Base-by-base conservation (phyloP, 495 filamentous ascomycete genomes). In the Penicillium turbatum region DNA sequence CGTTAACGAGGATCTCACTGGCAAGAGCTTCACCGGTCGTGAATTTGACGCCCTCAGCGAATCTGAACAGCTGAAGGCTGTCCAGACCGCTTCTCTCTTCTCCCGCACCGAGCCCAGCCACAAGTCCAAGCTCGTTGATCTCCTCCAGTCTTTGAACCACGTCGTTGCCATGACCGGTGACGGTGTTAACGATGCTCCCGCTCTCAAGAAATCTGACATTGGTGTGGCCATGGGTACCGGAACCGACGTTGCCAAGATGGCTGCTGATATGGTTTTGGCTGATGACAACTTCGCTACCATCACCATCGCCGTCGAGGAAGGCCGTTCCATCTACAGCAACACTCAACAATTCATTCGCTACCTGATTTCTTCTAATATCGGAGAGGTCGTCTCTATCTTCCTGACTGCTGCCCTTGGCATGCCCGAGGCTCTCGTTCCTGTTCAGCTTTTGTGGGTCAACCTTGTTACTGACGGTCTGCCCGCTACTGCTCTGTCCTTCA, bases 161-260 rank as follows among this genome's bases (percentile, higher is more conserved):
- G 95, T 99, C 26, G 95, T 99, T 54, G 95, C 95, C 56, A 99
- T 99, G 95, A 99, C 95, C 54, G 95, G 95, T 60, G 95, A 99
- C 68, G 95, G 95, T 67, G 95, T 99, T 70, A 99, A 99, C 65
- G 95, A 99, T 75, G 95, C 95, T 1, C 95, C 95, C 36, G 95
- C 95, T 15, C 79, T 99, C 62, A 99, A 99, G 82, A 97, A 96
- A 72, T 86, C 93, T 5, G 95, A 99, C 66, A 99, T 99, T 72
- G 95, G 95, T 63, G 92, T 99, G 31, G 95, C 95, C 19, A 99
- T 99, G 95, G 95, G 95, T 46, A 92, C 91, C 29, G 95, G 95
- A 57, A 99, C 95, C 10, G 95, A 99, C 63, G 95, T 99, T 6
- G 90, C 95, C 37, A 96, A 93, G 75, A 78, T 99, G 46, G 95